These are phyloP conservation scores for Aspergillus puulaauensis DNA, from an alignment of 2,329 filamentous ascomycete genomes.

Conservation along the genomic window DNA sequence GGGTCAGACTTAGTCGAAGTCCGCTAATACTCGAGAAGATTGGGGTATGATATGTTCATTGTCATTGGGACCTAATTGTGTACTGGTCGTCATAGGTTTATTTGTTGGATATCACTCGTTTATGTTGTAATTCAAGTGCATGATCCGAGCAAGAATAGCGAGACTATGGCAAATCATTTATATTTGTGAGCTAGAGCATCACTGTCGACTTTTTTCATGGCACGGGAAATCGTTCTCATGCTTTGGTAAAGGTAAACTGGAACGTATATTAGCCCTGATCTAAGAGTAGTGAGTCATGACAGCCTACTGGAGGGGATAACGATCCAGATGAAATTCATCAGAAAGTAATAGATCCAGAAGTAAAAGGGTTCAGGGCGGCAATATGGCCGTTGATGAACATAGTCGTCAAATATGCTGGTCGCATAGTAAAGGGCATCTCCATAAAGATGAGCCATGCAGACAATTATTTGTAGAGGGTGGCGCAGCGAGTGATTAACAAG, in stretches of 20 bases:
- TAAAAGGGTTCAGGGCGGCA: constrained; percentile 63
- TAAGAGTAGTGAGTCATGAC: background rate
- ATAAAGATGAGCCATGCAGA: constrained; percentile 64
- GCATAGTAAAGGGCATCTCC: constrained; percentile 65
- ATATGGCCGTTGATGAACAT: constrained; percentile 54
- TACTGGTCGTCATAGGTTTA: background rate
- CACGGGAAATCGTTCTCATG: constrained; percentile 29
- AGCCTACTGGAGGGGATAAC: constrained; percentile 58
- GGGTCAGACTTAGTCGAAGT: background rate
- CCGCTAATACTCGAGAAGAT: background rate
- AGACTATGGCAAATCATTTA: constrained; percentile 15
- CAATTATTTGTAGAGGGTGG: constrained; percentile 59
- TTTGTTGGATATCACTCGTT: too few relatives aligned
- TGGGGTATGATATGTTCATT: background rate
- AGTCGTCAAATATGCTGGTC: constrained; percentile 62
- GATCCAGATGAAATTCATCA: constrained; percentile 68
- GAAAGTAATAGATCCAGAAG: constrained; percentile 66
- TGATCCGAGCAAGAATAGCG: background rate
- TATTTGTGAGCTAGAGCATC: constrained; percentile 25
- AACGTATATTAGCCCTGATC: background rate
- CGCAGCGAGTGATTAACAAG: constrained; percentile 55
- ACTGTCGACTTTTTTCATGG: constrained; percentile 25
- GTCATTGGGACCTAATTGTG: background rate
- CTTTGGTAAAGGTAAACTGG: constrained; percentile 28
- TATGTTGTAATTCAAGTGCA: background rate